These are phyloP conservation scores for Austropuccinia psidii DNA, from an alignment of 1,284 basidiomycete species.

Conservation along the genomic window DNA sequence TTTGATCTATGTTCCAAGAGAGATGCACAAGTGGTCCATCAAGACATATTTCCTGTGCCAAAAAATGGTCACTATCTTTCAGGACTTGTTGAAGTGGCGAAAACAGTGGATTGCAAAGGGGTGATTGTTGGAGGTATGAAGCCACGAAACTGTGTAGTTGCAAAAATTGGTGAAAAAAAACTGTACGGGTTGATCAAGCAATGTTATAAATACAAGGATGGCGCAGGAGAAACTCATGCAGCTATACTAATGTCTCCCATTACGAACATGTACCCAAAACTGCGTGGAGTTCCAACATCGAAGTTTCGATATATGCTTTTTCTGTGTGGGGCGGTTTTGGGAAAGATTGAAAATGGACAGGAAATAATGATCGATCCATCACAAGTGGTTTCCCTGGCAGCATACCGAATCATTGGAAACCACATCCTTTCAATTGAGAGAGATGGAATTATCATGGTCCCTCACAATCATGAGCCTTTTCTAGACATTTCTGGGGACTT, in stretches of 20 bases:
- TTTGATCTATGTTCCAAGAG: not conserved
- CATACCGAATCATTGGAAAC: not conserved
- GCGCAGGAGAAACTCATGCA: not conserved
- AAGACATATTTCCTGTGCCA: not conserved
- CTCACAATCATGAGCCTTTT: not conserved
- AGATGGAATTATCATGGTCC: not conserved
- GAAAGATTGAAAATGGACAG: not conserved
- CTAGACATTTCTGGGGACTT: not conserved
- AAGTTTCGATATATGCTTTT: not conserved
- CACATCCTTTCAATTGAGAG: not conserved
- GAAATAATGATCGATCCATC: not conserved
- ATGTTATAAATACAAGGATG: not conserved
- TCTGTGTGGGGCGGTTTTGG: not conserved
- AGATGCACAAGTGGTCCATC: not conserved
- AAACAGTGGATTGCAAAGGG: not conserved
- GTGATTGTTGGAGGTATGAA: not conserved
- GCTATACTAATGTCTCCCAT: not conserved
- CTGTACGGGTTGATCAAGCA: conserved; percentile 3
- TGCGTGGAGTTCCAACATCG: not conserved
- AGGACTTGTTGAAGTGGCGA: not conserved
- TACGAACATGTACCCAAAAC: not conserved
- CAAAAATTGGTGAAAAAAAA: not conserved
- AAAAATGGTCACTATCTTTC: not conserved
- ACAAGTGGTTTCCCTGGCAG: not conserved
- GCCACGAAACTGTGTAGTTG: conserved; percentile 14